These are phyloP conservation scores for Viola odorata DNA, from an alignment of 345 rosid species.

Conservation along the genomic window DNA sequence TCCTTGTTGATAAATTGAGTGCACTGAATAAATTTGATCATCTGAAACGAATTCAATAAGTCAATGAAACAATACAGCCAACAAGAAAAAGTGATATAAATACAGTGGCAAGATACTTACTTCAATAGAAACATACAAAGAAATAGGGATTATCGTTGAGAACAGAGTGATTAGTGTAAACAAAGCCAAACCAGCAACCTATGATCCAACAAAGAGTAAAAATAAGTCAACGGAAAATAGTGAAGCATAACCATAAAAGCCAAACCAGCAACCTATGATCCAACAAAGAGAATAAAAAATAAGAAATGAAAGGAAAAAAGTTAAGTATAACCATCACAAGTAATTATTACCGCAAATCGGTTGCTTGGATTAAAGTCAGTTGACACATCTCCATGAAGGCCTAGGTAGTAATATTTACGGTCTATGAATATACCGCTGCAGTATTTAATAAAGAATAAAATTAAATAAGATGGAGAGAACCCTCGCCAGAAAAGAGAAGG, in stretches of 20 bases:
- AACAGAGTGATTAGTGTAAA: constrained; percentile 89
- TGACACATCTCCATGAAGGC: constrained; percentile 40
- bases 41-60: constrained; percentile 39
- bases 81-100: constrained; percentile 5
- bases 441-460: constrained; percentile 24
- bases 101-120: constrained; percentile 29
- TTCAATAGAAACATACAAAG: constrained; percentile 97
- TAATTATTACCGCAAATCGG: constrained; percentile 57
- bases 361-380: constrained; percentile 68
- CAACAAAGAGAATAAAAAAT: constrained; percentile 14
- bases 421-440: constrained; percentile 87
- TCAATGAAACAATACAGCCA: constrained; percentile 11
- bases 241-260: constrained; percentile 42
- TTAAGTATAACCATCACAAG: constrained; percentile 3
- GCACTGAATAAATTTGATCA: constrained; percentile 95
- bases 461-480: not conserved
- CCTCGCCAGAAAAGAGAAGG: not conserved
- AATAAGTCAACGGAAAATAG: not conserved
- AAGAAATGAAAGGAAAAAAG: not conserved
- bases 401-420: constrained; percentile 59
- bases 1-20: constrained; percentile 96
- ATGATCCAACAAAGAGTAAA: constrained; percentile 25
- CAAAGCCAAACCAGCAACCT: constrained; percentile 72
- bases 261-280: constrained; percentile 63
- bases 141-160: constrained; percentile 94